A percentile compares a stretch with the other conserved stretches of the same genome.
Conservation (phyloP, 306 rosid species). For the Medicago lupulina region DNA sequence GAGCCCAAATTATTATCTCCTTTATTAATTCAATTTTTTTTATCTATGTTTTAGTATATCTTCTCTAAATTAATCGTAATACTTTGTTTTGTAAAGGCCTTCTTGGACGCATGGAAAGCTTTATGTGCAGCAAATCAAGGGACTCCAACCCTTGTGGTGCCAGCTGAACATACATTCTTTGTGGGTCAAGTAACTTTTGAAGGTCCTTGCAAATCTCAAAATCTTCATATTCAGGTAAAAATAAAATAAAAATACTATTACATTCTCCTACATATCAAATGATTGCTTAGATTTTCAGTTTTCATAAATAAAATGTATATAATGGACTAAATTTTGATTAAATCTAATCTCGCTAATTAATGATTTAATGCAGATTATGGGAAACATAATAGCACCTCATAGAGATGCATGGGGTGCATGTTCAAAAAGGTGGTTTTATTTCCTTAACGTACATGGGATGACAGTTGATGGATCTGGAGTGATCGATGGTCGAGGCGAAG, state of each 20-base stretch:
- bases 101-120: constrained; percentile 45
- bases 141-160: constrained; percentile 33
- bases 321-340: neutral
- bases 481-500: constrained; percentile 41
- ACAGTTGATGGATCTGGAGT: constrained; percentile 39
- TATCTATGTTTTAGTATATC: neutral
- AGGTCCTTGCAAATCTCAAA: constrained; percentile 52
- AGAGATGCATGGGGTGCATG: constrained; percentile 40
- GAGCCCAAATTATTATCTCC: too few species aligned
- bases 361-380: constrained; percentile 42
- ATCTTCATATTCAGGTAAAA: constrained; percentile 35
- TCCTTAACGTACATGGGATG: neutral
- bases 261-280: neutral
- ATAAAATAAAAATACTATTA: neutral
- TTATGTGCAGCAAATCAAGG: constrained; percentile 39
- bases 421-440: constrained; percentile 29
- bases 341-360: neutral
- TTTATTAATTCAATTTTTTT: neutral
- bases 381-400: constrained; percentile 36
- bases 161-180: constrained; percentile 26
- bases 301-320: neutral
- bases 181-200: neutral
- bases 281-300: neutral
- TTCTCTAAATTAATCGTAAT: neutral
- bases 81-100: constrained; percentile 42